Evolutionary conservation across 2,329 filamentous ascomycete genomes (phyloP), one percentile per base, ranked within the genome.

Genomic region (Botrytis pseudocinerea): DNA sequence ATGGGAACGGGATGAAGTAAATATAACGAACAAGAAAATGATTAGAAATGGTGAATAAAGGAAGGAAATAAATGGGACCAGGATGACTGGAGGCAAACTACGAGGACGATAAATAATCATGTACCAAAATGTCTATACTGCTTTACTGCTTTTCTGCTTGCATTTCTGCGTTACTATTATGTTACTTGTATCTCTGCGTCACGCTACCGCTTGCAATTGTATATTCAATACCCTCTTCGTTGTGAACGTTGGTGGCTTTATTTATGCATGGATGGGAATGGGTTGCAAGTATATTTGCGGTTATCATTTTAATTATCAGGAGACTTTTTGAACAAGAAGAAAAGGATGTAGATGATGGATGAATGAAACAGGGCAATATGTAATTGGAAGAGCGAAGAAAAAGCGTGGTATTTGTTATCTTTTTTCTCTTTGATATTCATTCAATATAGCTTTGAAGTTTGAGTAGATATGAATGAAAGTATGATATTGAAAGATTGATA

Each of bases 1-100:
- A 80, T 66, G 79, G 79, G 9, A 76, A 73, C n/a, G 77, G 77
- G 9, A 57, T 66, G 44, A 64, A 40, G 35, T 75, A n/a, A 74
- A 44, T 40, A 46, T n/a, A 42, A n/a, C 7, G 46, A 12, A 57
- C 22, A 44, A 62, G 22, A 65, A 48, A 73, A 70, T 44, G 42
- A 18, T 40, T 40, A 40, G 48, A 60, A 63, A 38, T 63, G 42
- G 59, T 48, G 59, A 51, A 64, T 20, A 38, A 28, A 68, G 66
- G 54, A 66, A 72, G 42, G 51, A 48, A 65, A n/a, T 62, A 42
- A 69, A 28, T 35, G 69, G 51, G 51, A 42, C n/a, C 42, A 63
- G 32, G 70, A 42, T 46, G 54, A 38, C 14, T 38, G 32, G 61
- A 69, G 48, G 42, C 57, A 66, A 40, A 38, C 25, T 38, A 66